A percentile compares a stretch with the other conserved stretches of the same genome.
Evolutionary conservation across 495 filamentous ascomycete species (phyloP).

Genomic region (Thozetella sp.): DNA sequence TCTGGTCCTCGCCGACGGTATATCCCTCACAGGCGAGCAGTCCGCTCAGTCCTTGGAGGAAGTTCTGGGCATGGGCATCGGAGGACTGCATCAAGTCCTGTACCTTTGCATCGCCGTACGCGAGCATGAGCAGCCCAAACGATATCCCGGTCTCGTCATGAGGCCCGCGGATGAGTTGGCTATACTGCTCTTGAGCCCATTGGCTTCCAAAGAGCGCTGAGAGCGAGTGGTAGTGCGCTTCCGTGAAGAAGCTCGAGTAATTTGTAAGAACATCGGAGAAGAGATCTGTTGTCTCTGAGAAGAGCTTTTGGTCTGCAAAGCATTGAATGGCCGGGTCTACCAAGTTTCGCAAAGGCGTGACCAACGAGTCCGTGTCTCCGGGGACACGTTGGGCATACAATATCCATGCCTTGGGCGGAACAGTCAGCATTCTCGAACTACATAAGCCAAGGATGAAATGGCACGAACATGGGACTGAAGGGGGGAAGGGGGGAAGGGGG

Average conservation of each 20-base stretch:
- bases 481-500: too few species aligned
- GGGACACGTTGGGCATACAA: slow-evolving; percentile 64
- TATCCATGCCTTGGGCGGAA: slow-evolving; percentile 59
- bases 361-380: slow-evolving; percentile 49
- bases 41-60: slow-evolving; percentile 54
- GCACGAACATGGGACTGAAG: background rate
- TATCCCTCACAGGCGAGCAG: slow-evolving; percentile 73
- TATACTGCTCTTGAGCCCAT: slow-evolving; percentile 53
- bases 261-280: slow-evolving; percentile 66
- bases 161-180: slow-evolving; percentile 59
- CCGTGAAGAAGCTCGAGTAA: slow-evolving; percentile 63
- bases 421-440: background rate
- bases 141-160: slow-evolving; percentile 66
- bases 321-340: slow-evolving; percentile 57
- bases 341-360: slow-evolving; percentile 58
- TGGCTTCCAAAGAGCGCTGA: slow-evolving; percentile 57
- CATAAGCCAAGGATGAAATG: background rate
- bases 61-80: slow-evolving; percentile 45
- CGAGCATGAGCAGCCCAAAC: slow-evolving; percentile 69
- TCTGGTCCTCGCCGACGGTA: slow-evolving; percentile 74
- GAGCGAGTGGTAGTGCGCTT: slow-evolving; percentile 54
- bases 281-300: slow-evolving; percentile 61
- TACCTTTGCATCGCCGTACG: slow-evolving; percentile 65
- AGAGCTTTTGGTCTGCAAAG: slow-evolving; percentile 53
- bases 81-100: slow-evolving; percentile 46